Base-by-base conservation (phyloP, 306 rosid genomes). In the Erythrophleum fordii region DNA sequence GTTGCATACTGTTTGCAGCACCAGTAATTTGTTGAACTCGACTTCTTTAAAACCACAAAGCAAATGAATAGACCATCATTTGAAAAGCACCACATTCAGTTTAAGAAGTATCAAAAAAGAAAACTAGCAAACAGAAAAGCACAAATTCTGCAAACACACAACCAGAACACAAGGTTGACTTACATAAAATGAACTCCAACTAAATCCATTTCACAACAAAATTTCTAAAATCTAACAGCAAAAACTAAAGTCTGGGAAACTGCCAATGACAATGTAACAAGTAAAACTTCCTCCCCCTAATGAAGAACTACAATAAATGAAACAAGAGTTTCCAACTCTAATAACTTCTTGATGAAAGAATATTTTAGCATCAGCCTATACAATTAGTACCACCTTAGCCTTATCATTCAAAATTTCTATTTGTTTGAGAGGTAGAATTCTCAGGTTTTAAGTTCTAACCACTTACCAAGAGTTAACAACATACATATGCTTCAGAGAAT, bases 1-100 rank as follows among this genome's bases (percentile, higher is more conserved):
- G 84, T 83, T 92, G 94, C 88, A 89, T 77, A 82, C 81, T 88
- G 90, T 82, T 81, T 77, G 88, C 76, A 42, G 89, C 85, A 80
- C 98, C 97, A 42, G 97, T 89, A 78, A 90, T 88, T 86, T 94
- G 97, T 76, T 95, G 95, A 81, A 95, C 92, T 35, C 92, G 88
- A 86, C 87, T 89, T 90, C 98, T 95, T 91, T 68, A 74, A 87
- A 87, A 87, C 29, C 80, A 84, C 72, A 73, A 82, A 55, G 56
- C 49, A 83, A 84, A 87, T 86, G 68, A 87, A 51, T 77, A 60
- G 48, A 85, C 69, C 77, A 72, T 86, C 69, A 73, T 39, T 68
- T 12, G 75, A 70, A 69, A 68, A 74, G 59, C 68, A 80, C 70
- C 16, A 28, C 29, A 74, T 12, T 55, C 60, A 23, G 51, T 59